Conservation (phyloP, 2,329 filamentous ascomycete species). For the Aphanocladium album region DNA sequence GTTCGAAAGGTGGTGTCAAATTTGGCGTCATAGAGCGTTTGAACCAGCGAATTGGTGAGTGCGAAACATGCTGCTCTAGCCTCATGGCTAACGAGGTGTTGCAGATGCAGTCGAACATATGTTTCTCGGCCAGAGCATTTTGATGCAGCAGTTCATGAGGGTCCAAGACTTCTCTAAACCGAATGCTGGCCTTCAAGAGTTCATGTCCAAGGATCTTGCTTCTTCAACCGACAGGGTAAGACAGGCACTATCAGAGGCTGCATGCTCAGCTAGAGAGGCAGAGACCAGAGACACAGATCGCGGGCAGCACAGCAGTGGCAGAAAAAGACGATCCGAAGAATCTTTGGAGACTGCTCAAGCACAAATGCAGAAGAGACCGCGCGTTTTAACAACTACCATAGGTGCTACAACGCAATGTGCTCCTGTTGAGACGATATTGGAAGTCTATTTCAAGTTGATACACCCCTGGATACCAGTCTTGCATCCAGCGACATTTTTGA, state of each 20-base stretch:
- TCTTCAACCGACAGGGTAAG: neutral
- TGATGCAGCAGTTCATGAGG: constrained; percentile 30
- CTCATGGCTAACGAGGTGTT: constrained; percentile 14
- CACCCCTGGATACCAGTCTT: constrained; percentile 34
- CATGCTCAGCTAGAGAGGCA: neutral
- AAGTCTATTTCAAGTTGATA: constrained; percentile 31
- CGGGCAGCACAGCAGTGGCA: too few relatives aligned
- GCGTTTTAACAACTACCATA: neutral
- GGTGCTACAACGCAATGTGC: constrained; percentile 21
- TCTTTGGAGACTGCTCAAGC: neutral
- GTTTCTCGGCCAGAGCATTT: constrained; percentile 32
- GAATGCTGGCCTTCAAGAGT: neutral
- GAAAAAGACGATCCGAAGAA: neutral
- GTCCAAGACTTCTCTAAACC: constrained; percentile 1
- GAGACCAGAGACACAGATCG: neutral
- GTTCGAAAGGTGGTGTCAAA: constrained; percentile 28
- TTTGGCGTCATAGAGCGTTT: constrained; percentile 31
- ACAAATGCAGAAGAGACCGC: neutral
- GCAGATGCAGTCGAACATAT: constrained; percentile 30
- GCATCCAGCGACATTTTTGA: constrained; percentile 13
- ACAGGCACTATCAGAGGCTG: neutral
- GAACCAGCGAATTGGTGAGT: constrained; percentile 26
- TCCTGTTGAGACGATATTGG: constrained; percentile 28
- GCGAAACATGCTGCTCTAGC: constrained; percentile 1
- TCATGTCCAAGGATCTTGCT: neutral